phyloP scores from a whole-genome alignment of 768 basidiomycete species.

The Psilocybe cyanescens region DNA sequence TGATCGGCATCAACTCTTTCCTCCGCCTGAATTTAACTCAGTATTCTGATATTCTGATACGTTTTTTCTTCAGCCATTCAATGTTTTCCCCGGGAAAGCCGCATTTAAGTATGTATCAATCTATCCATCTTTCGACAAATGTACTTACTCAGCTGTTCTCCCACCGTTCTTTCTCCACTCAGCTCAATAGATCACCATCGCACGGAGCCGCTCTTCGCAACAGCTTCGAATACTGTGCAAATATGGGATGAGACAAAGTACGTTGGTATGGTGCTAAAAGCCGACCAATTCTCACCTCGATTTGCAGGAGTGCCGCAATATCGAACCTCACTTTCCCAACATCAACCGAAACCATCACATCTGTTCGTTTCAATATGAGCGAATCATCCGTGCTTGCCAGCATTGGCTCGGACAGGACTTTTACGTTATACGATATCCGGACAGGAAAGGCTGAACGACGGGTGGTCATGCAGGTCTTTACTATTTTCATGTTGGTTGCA shows the following conservation, averaged over 20 bases:
- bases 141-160: constrained; percentile 6
- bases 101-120: constrained; percentile 79
- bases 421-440: constrained; percentile 94
- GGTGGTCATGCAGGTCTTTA: constrained; percentile 82
- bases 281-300: constrained; percentile 2
- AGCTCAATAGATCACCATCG: constrained; percentile 96
- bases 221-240: constrained; percentile 91
- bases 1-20: not conserved
- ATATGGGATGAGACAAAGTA: constrained; percentile 98
- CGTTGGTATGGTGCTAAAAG: constrained; percentile 23
- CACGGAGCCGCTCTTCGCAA: constrained; percentile 88
- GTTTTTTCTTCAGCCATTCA: constrained; percentile 54
- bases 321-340: constrained; percentile 88
- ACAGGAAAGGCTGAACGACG: constrained; percentile 95
- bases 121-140: not conserved
- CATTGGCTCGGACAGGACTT: constrained; percentile 93
- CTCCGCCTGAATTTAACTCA: not conserved
- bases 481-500: not conserved
- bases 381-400: constrained; percentile 95
- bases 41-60: constrained; percentile 8
- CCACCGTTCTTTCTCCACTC: constrained; percentile 12
- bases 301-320: constrained; percentile 74
- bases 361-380: constrained; percentile 90
- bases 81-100: constrained; percentile 81
- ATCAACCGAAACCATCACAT: constrained; percentile 86